Evolutionary conservation across 352 stramenopile species (phyloP), one percentile per base, ranked within the genome.

Genomic region (Globisporangium splendens): DNA sequence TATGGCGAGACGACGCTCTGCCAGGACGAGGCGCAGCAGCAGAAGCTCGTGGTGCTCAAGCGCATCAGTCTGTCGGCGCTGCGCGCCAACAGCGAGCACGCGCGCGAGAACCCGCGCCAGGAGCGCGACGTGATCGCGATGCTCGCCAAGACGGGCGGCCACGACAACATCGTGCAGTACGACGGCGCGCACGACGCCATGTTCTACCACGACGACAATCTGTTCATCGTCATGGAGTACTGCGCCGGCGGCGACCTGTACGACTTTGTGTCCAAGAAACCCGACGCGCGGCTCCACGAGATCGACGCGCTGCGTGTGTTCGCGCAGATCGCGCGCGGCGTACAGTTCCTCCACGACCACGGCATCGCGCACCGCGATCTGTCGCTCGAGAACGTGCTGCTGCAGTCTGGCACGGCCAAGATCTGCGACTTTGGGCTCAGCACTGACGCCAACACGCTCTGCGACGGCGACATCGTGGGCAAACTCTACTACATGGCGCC

Each of bases 401-500:
- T 88, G 1, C 73, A 82, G 7, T 52, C 59, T 47, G 54, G 65
- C 5, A 44, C 43, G 6, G 68, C 67, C 58, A 85, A 82, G 60
- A 61, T 86, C 49, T 85, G 75, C 50, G 79, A 88, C 62, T 89
- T 89, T 69, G 79, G 77, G 0, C 64, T 89, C 11, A 86, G 77
- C 51, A 70, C 72, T 10, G 65, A 72, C 24, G 72, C 77, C 11
- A 59, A 65, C 11, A 48, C 66, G 28, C 55, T 68, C 10, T 77
- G 71, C 14, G 59, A 42, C 2, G 52, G 68, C 20, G 77, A 85
- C n/a, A 43, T 64, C 13, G 81, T 88, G 7, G 81, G 81, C 31
- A 91, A 91, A 35, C 72, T 82, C 28, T 82, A 87, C 64, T 90
- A 89, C 69, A 92, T 86, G 73, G 82, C 82, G 8, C 82, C 79